Conservation (phyloP, 331 rosid species). For the Rosa hybrid region DNA sequence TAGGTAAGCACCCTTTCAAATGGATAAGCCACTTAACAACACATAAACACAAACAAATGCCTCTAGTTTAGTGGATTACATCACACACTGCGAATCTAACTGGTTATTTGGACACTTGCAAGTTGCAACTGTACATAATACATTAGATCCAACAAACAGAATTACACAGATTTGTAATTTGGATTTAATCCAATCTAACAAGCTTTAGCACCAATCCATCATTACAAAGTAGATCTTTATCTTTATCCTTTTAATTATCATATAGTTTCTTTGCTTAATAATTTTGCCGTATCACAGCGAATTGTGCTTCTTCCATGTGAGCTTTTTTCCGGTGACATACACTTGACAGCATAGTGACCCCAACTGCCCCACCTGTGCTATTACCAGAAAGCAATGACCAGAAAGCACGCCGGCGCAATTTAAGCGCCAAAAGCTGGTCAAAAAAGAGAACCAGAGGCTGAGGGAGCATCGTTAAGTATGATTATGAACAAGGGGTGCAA, state of each 20-base stretch:
- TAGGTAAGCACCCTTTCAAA: neutral
- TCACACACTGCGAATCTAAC: constrained; percentile 2
- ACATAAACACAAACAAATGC: neutral
- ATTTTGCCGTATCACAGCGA: constrained; percentile 26
- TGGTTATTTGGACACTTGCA: neutral
- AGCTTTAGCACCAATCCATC: constrained; percentile 13
- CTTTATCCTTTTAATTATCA: neutral
- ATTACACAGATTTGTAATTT: neutral
- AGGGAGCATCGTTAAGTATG: constrained; percentile 24
- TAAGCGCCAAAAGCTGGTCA: constrained; percentile 36
- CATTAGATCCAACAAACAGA: constrained; percentile 3
- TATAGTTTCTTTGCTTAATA: neutral
- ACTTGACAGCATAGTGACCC: constrained; percentile 37
- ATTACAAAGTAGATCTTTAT: constrained; percentile 13
- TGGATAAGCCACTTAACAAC: constrained; percentile 3
- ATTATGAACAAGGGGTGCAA: constrained; percentile 21
- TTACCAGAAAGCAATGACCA: constrained; percentile 12
- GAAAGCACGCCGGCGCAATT: constrained; percentile 32
- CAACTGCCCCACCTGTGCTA: constrained; percentile 26
- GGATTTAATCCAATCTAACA: constrained; percentile 7
- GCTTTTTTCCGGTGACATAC: constrained; percentile 6
- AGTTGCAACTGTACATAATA: neutral
- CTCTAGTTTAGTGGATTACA: neutral
- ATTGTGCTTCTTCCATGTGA: constrained; percentile 33
- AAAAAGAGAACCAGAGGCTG: constrained; percentile 16